Evolutionary conservation across 129 eudicot genomes (phyloP), one percentile per base, ranked within the genome.

Genomic region (Silybum marianum): DNA sequence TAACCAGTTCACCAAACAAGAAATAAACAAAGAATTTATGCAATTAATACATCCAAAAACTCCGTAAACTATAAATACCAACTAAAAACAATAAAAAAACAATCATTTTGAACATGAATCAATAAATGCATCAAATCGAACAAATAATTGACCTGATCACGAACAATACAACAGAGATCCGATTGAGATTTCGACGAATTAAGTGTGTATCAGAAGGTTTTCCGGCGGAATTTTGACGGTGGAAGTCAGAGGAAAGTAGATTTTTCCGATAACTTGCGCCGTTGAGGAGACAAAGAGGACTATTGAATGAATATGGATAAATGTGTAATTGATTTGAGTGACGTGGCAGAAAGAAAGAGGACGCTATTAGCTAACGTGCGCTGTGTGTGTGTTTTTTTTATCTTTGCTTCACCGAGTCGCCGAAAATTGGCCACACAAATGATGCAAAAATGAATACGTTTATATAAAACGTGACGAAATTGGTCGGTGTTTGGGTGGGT

Each of bases 371-470:
- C 82, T 83, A 83, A 77, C 82, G 14, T 83, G 82, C 86, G 82
- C 82, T 46, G 69, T 77, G 40, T 21, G 40, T 21, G 69, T 83
- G 30, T 39, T 38, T 26, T 62, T 83, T 65, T 78, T 23, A 71
- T 78, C 79, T 58, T 83, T 83, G 39, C 21, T 38, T 26, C 71
- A 13, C 34, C 28, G 78, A 40, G 86, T 83, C 86, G 86, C 86
- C 63, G 86, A 83, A 83, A 77, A 30, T 83, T 78, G 86, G 86
- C 86, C 86, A 83, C 86, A 78, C 83, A 83, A 77, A 12, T 48
- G 16, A 72, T 23, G 26, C 66, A 10, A 58, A 72, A 19, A 39
- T 23, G 26, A 36, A 48, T 30, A 21, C 39, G 12, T 23, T 60
- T 36, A 23, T 34, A 23, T 38, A 83, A 83, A 83, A 83, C 86